Base-by-base conservation (phyloP, 2,329 filamentous ascomycete genomes). In the Mycosphaerelloides madeirae region DNA sequence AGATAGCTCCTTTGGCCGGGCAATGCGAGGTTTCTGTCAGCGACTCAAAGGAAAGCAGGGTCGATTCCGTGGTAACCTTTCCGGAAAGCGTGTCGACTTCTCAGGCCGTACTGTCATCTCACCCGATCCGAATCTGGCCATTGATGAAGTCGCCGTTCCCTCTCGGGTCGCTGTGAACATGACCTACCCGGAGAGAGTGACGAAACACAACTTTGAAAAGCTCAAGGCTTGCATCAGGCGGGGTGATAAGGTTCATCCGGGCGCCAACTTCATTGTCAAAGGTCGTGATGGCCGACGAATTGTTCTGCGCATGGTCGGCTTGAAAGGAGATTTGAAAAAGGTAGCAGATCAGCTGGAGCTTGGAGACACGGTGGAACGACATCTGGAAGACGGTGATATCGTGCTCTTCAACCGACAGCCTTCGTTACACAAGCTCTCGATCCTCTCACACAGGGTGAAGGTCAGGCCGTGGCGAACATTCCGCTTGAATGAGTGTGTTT, bases 331-430 rank as follows among this genome's bases (percentile, higher is more conserved):
- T 55, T 76, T 83, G 22, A 78, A 84, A 13, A 72, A 77, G 44
- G 77, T 83, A n/a, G 88, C 91, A 0, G 79, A 83, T 19, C 75
- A 86, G 34, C 76, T 98, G 16, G 76, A 81, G 38, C 79, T 86
- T 58, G 93, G 93, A 12, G 93, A 98, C 65, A 74, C 91, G 29
- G 91, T 98, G 4, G 90, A 98, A 63, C 84, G 93, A 22, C 93
- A 98, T 70, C 77, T 98, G 1, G 88, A 95, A 63, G 91, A 98
- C 60, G 87, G 88, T 38, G 93, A 98, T 64, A 85, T 97, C 55
- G 91, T 97, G 1, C 79, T 98, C 1, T 98, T 98, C 77, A 98
- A 98, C 64, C 87, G 93, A 50, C 93, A 98, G 62, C 93, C 93
- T 0, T 98, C 93, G 1, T 78, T 98, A 7, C 93, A 98, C 76